phyloP scores from a whole-genome alignment of 768 basidiomycete species.

The Hebeloma cylindrosporum region DNA sequence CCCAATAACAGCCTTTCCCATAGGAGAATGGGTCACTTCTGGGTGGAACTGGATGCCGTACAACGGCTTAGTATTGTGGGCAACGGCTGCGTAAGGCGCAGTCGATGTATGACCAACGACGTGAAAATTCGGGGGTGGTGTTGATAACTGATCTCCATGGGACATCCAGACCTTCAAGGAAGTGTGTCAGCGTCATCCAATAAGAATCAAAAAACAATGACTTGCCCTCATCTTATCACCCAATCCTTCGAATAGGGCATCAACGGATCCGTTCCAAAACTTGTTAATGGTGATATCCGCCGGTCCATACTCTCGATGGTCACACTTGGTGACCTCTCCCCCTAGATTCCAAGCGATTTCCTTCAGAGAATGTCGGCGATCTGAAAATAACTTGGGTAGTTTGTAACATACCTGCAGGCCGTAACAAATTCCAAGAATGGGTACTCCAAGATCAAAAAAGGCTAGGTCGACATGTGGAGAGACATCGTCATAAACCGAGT shows the following conservation, averaged over 20 bases:
- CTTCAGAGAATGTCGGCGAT: constrained; percentile 39
- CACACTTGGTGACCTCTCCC: constrained; percentile 81
- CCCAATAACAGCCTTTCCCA: constrained; percentile 86
- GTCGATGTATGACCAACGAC: constrained; percentile 83
- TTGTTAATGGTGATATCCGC: constrained; percentile 77
- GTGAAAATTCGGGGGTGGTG: constrained; percentile 79
- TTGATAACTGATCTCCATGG: constrained; percentile 91
- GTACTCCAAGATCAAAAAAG: constrained; percentile 84
- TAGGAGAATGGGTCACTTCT: constrained; percentile 93
- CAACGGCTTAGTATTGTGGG: constrained; percentile 83
- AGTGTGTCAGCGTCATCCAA: constrained; percentile 1
- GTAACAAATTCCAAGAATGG: constrained; percentile 96
- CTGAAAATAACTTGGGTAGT: background rate
- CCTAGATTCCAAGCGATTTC: constrained; percentile 91
- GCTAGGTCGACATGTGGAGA: constrained; percentile 94
- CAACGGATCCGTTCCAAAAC: constrained; percentile 54
- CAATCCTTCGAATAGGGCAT: constrained; percentile 82
- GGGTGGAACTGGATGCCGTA: constrained; percentile 99
- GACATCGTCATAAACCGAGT: constrained; percentile 92
- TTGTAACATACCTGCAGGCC: constrained; percentile 74
- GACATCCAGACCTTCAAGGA: constrained; percentile 95
- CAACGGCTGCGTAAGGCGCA: constrained; percentile 92
- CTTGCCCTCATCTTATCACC: constrained; percentile 87
- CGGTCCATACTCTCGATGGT: constrained; percentile 94
- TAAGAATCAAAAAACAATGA: constrained; percentile 1